Percentiles rank a stretch among this genome's conserved stretches.
Conservation (phyloP, 192 early-diverging fungal species). For the Dissophora ornata region DNA sequence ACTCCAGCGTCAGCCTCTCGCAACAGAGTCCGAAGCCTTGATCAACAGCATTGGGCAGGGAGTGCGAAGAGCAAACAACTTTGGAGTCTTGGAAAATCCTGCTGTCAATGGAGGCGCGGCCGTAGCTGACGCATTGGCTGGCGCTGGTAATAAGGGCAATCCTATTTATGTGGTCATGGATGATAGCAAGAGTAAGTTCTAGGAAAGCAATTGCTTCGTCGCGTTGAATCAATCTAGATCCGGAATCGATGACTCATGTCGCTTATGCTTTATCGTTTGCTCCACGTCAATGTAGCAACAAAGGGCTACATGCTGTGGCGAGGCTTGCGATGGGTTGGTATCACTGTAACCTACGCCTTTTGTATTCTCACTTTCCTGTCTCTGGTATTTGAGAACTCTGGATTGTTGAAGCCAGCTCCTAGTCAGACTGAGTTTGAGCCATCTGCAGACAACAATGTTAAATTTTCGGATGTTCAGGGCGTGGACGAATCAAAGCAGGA, state of each 20-base stretch:
- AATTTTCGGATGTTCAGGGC: constrained; percentile 95
- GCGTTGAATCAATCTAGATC: no score
- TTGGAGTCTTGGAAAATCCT: constrained; percentile 11
- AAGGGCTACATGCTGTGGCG: constrained; percentile 69
- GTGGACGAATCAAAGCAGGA: constrained; percentile 99
- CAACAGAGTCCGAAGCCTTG: constrained; percentile 31
- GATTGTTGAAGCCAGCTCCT: constrained; percentile 70
- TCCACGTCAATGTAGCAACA: constrained; percentile 21
- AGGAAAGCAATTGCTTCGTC: no score
- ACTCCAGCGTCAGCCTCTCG: constrained; percentile 53
- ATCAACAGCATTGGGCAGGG: constrained; percentile 24
- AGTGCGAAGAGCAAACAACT: constrained; percentile 21
- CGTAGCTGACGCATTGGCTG: constrained; percentile 28
- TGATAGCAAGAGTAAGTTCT: constrained; percentile 59
- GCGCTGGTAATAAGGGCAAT: constrained; percentile 64
- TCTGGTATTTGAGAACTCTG: constrained; percentile 76
- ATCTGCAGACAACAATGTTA: constrained; percentile 70
- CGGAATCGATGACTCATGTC: no score
- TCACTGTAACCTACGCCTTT: constrained; percentile 74
- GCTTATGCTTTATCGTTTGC: background rate
- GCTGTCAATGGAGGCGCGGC: constrained; percentile 44
- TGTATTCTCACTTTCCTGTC: constrained; percentile 78
- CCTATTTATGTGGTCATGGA: constrained; percentile 73
- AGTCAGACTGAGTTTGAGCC: constrained; percentile 71
- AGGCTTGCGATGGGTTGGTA: constrained; percentile 68